Evolutionary conservation across 2,329 filamentous ascomycete species (phyloP).

Genomic region (Exserohilum turcica): DNA sequence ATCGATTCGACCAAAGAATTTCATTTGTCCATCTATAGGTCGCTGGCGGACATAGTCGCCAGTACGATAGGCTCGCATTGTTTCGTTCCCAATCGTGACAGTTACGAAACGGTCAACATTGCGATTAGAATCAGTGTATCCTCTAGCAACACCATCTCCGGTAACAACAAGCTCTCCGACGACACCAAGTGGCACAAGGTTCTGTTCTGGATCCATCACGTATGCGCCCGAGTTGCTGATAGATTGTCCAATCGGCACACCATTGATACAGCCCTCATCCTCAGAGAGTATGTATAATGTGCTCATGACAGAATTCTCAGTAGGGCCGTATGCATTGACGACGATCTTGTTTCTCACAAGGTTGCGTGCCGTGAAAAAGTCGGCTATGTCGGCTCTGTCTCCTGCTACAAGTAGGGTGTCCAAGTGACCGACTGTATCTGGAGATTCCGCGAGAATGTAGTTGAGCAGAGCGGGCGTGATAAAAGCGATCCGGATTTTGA

Average conservation of each 20-base stretch:
- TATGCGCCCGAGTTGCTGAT: slow-evolving; percentile 5
- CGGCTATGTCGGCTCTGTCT: slow-evolving; percentile 7
- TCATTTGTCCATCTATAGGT: slow-evolving; percentile 21
- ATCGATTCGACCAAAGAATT: slow-evolving; percentile 26
- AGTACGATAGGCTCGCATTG: slow-evolving; percentile 35
- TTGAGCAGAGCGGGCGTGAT: slow-evolving; percentile 2
- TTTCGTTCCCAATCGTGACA: not conserved
- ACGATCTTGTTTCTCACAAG: slow-evolving; percentile 12
- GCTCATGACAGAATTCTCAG: slow-evolving; percentile 17
- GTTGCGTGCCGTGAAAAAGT: slow-evolving; percentile 7
- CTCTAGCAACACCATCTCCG: slow-evolving; percentile 16
- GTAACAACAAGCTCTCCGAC: slow-evolving; percentile 32
- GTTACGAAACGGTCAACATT: slow-evolving; percentile 16
- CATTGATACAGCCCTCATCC: slow-evolving; percentile 6
- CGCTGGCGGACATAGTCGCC: slow-evolving; percentile 27
- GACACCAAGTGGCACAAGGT: slow-evolving; percentile 20
- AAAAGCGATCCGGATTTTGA: not conserved
- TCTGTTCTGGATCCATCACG: not conserved
- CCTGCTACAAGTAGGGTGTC: slow-evolving; percentile 1
- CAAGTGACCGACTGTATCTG: not conserved
- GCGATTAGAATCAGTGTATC: slow-evolving; percentile 26
- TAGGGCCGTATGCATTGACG: slow-evolving; percentile 24
- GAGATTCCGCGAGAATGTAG: not conserved
- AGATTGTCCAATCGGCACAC: slow-evolving; percentile 48
- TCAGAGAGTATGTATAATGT: slow-evolving; percentile 52